Evolutionary conservation across 768 basidiomycete genomes (phyloP), one percentile per base, ranked within the genome.

Genomic region (Gelatoporia subvermispora): DNA sequence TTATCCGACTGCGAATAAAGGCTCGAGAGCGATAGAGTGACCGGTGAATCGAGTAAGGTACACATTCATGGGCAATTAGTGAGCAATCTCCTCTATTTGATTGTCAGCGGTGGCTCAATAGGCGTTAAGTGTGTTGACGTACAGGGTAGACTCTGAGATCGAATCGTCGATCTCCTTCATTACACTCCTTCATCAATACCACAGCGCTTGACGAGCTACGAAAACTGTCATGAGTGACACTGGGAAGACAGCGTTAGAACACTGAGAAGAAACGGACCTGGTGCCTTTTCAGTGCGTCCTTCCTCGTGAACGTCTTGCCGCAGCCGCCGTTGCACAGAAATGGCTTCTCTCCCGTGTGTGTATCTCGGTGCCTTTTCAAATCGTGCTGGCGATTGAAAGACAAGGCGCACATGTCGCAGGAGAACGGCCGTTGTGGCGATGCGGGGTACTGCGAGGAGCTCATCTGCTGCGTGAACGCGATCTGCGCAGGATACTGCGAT

Each of bases 361-460:
- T 90, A 58, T 90, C 87, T 54, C 84, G 74, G 67, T 92, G 88
- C 31, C 88, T 78, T 62, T 90, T 90, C 61, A 91, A 65, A 64
- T 92, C 88, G 61, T 92, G 88, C 62, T 88, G 85, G 38, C 88
- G 79, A 61, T 88, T 88, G 71, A 92, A 92, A 18, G 88, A 89
- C 53, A 90, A 65, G 10, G 86, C 76, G 63, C 88, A 92, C 54
- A 88, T 67, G 56, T 69, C 67, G 52, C 68, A 68, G 38, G 67
- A 60, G 62, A 68, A 69, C 31, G 68, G 68, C 21, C 68, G 64
- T 47, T 66, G 66, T n/a, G 68, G 68, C 43, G 67, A 68, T 18
- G 68, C 67, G 7, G 66, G 66, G 45, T 68, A 70, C 54, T 68
- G 67, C 51, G 59, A 58, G 28, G 60, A 43, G 41, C 49, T 47